These are phyloP conservation scores for Linnemannia elongata DNA, from an alignment of 192 early-diverging fungal species.

Conservation along the genomic window DNA sequence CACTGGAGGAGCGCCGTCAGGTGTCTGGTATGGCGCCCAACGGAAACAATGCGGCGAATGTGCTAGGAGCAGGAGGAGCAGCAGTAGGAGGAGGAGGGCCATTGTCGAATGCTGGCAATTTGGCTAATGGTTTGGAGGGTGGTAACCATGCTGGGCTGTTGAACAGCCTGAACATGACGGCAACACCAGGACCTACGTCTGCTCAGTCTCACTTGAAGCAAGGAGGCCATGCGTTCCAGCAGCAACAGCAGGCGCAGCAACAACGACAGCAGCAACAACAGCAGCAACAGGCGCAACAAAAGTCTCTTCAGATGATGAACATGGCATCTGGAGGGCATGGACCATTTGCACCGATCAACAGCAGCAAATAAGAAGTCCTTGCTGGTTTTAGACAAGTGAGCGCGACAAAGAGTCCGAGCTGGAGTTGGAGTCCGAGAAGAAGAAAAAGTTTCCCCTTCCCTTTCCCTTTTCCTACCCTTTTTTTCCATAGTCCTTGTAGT, in stretches of 20 bases:
- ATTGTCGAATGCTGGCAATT: conserved; percentile 9
- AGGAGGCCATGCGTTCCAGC: neutral
- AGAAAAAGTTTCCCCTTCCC: neutral
- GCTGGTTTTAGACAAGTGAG: neutral
- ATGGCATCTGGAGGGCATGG: conserved; percentile 34
- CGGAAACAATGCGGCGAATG: conserved; percentile 5
- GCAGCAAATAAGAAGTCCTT: neutral
- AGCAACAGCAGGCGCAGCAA: conserved; percentile 2
- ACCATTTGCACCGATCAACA: conserved; percentile 21
- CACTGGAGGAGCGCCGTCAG: conserved; percentile 85
- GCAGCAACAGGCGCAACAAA: conserved; percentile 39
- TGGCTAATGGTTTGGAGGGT: conserved; percentile 33
- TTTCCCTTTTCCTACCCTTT: neutral
- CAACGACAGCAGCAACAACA: conserved; percentile 25
- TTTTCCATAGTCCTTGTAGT: neutral
- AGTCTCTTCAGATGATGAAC: conserved; percentile 46
- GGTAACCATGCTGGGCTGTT: conserved; percentile 20
- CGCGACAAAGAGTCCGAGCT: neutral
- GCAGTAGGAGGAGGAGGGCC: conserved; percentile 15
- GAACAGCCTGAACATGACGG: conserved; percentile 35
- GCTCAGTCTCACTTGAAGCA: conserved; percentile 27
- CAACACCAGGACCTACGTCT: conserved; percentile 14
- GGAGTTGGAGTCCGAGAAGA: neutral
- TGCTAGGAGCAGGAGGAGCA: conserved; percentile 7
- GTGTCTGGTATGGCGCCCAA: conserved; percentile 17